A percentile compares a stretch with the other conserved stretches of the same genome.
Conservation (phyloP, 2,329 filamentous ascomycete species). For the Aspergillus udagawae region DNA sequence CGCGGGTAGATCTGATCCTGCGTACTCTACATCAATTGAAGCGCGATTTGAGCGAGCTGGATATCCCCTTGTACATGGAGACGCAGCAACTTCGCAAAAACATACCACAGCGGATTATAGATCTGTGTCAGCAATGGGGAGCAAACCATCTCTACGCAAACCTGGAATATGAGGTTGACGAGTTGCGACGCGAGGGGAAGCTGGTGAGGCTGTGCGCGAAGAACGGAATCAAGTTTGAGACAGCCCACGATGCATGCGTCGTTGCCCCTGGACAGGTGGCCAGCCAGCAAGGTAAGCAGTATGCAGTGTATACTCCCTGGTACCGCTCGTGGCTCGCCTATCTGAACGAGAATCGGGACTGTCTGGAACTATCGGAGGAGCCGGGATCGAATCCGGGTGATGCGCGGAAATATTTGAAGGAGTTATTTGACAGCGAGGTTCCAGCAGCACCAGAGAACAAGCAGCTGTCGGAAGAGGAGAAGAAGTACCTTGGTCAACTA, state of each 20-base stretch:
- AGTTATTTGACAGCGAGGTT: slow-evolving; percentile 58
- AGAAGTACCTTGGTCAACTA: slow-evolving; percentile 52
- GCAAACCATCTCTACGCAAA: slow-evolving; percentile 75
- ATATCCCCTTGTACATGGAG: slow-evolving; percentile 76
- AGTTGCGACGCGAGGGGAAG: slow-evolving; percentile 70
- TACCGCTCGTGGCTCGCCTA: slow-evolving; percentile 71
- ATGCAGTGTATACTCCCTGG: slow-evolving; percentile 82
- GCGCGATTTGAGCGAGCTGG: slow-evolving; percentile 61
- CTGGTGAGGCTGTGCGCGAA: slow-evolving; percentile 60
- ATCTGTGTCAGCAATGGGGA: slow-evolving; percentile 67
- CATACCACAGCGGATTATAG: slow-evolving; percentile 59
- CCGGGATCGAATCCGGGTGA: slow-evolving; percentile 54
- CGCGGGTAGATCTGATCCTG: slow-evolving; percentile 76
- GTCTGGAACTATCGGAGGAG: slow-evolving; percentile 59
- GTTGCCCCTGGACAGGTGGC: slow-evolving; percentile 68
- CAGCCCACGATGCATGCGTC: slow-evolving; percentile 76
- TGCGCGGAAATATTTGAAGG: slow-evolving; percentile 47
- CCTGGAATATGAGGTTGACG: slow-evolving; percentile 88
- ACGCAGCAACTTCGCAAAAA: slow-evolving; percentile 63
- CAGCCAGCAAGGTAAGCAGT: slow-evolving; percentile 70
- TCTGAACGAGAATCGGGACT: slow-evolving; percentile 64
- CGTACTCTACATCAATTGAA: slow-evolving; percentile 64
- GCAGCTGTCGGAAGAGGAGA: slow-evolving; percentile 55
- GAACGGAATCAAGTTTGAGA: slow-evolving; percentile 64
- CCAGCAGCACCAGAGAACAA: slow-evolving; percentile 64